phyloP scores from a whole-genome alignment of 2,329 filamentous ascomycete species.

The Epichloe hybrida region DNA sequence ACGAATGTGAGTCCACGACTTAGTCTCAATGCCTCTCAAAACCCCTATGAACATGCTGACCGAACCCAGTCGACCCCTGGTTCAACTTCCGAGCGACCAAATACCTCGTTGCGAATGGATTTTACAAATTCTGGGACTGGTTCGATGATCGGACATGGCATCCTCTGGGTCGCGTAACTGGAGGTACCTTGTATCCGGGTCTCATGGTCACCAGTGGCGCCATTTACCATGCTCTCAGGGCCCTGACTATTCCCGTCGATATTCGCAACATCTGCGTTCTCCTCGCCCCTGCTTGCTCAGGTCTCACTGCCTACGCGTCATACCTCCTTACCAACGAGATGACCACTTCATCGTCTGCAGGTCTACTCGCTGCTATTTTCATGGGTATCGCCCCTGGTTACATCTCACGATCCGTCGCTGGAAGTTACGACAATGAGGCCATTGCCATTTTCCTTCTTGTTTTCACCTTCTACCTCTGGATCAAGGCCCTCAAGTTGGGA shows the following conservation, averaged over 20 bases:
- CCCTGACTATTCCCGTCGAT: slow-evolving; percentile 83
- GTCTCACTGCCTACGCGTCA: slow-evolving; percentile 79
- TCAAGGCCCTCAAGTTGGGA: slow-evolving; percentile 92
- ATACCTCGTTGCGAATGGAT: slow-evolving; percentile 91
- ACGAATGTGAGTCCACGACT: slow-evolving; percentile 67
- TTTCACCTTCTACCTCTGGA: slow-evolving; percentile 98
- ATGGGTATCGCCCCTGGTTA: slow-evolving; percentile 98
- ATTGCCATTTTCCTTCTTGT: slow-evolving; percentile 98
- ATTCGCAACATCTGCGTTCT: slow-evolving; percentile 98
- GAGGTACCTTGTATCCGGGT: slow-evolving; percentile 95
- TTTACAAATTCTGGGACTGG: slow-evolving; percentile 99
- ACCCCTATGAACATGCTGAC: slow-evolving; percentile 12
- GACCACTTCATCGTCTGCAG: slow-evolving; percentile 87
- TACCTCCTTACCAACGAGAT: slow-evolving; percentile 97
- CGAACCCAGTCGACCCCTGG: slow-evolving; percentile 79
- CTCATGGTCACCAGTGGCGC: slow-evolving; percentile 97
- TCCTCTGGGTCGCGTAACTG: slow-evolving; percentile 92
- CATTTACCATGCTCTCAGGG: slow-evolving; percentile 88
- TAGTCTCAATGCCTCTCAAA: background rate
- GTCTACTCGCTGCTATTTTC: slow-evolving; percentile 84
- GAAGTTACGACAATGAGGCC: slow-evolving; percentile 98
- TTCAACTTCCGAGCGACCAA: slow-evolving; percentile 99
- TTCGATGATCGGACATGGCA: slow-evolving; percentile 99
- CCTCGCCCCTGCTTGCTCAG: slow-evolving; percentile 87
- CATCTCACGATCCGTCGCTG: slow-evolving; percentile 93